Evolutionary conservation across 306 rosid genomes (phyloP), one percentile per base, ranked within the genome.

Genomic region (Cucumis cinereus): DNA sequence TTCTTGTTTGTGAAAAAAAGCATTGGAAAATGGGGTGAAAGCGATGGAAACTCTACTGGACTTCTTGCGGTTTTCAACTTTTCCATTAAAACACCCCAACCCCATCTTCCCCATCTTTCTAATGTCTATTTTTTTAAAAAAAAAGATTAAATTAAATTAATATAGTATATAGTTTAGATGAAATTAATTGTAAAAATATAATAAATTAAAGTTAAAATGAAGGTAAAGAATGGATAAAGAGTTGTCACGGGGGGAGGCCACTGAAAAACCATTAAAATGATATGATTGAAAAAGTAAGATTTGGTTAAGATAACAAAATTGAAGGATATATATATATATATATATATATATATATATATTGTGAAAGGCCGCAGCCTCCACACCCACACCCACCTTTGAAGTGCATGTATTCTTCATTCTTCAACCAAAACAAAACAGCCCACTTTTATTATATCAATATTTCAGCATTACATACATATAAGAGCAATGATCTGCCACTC

Each of bases 331-430:
- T 58, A 66, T 40, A 28, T 28, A 28, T 28, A 28, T 28, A 28
- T n/a, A n/a, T n/a, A n/a, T n/a, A n/a, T 10, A n/a, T n/a, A n/a
- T n/a, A n/a, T n/a, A n/a, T n/a, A n/a, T n/a, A n/a, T n/a, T n/a
- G 53, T 12, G 52, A 38, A 45, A 38, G 28, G 28, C 10, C 6
- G 49, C 30, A 64, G 45, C 47, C 71, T 14, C 47, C 71, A 6
- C 71, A 16, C 0, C 43, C 69, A 30, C 69, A 63, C 70, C 14
- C 38, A 63, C 72, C 30, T 66, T 62, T 64, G 28, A 64, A 64
- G 72, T 64, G 72, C 72, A 36, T 64, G 72, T 64, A 64, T 64
- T 64, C 50, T 64, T 64, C 72, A 35, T 36, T 64, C 15, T 64
- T 64, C 50, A 33, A 36, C 71, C 71, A 33, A 63, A 19, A 35